Evolutionary conservation across 1,139 yeast species (phyloP), one percentile per base, ranked within the genome.

Genomic region (Suhomyces yuchorum): DNA sequence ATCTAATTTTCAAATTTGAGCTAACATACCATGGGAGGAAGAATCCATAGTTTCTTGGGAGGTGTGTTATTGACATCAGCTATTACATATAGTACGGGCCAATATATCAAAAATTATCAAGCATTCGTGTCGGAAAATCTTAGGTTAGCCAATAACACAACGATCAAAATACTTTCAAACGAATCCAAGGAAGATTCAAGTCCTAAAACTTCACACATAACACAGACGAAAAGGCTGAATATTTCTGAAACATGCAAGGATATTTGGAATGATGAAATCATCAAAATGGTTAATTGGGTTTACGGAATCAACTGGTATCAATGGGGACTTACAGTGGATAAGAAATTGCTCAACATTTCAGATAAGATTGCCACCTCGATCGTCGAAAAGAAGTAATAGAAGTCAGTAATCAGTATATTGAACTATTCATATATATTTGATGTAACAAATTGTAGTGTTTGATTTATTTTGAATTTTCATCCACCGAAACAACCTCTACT

Each of bases 261-360:
- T 60, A 75, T 88, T 41, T 89, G 96, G 96, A 86, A 89, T 60
- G 84, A 81, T 46, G 95, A 87, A 62, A 78, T 89, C 45, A 76
- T 85, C 53, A 75, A 72, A 42, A 78, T 80, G 55, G 90, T 84
- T 22, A 84, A 84, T 56, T 85, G 89, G 84, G 55, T 82, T 4
- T 84, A 84, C 59, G 66, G 82, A 20, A 69, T 82, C 44, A 74
- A 78, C 61, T 75, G 83, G 80, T 76, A 75, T 56, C 68, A 68
- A 49, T 59, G 67, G 56, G 76, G 80, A 0, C 57, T 69, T 24
- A 63, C 70, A 22, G 65, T 72, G 14, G 80, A 77, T 55, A 63
- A 64, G 49, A 65, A 67, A 51, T 50, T 70, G 35, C 58, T 57
- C 45, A 61, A 63, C 23, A 61, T 73, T 53, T 61, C 70, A 6